These are phyloP conservation scores for Pelagophyceae sp. DNA, from an alignment of 352 stramenopile genomes.

Conservation along the genomic window DNA sequence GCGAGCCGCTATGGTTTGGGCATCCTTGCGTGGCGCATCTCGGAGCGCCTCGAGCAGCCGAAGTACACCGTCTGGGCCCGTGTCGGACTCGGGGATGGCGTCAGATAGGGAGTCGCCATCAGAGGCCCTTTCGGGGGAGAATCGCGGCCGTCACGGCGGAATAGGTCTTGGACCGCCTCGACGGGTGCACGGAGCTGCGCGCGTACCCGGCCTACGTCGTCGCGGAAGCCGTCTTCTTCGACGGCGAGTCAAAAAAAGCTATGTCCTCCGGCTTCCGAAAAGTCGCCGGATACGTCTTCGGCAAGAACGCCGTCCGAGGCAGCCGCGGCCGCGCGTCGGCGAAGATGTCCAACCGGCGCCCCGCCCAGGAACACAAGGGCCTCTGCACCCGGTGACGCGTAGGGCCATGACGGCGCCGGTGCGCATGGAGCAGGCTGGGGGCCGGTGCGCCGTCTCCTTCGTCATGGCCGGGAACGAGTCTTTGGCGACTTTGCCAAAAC, in stretches of 20 bases:
- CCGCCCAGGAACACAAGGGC: no score
- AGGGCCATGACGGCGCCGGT: constrained; percentile 46
- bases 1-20: constrained; percentile 33
- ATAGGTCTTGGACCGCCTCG: constrained; percentile 30
- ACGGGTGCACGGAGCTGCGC: constrained; percentile 37
- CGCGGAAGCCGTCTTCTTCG: constrained; percentile 36
- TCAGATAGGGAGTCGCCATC: no score
- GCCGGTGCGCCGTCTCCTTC: constrained; percentile 39
- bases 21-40: constrained; percentile 33
- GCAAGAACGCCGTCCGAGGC: constrained; percentile 29
- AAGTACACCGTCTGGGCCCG: no score
- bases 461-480: constrained; percentile 44
- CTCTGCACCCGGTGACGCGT: no score
- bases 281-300: constrained; percentile 46
- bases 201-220: constrained; percentile 44
- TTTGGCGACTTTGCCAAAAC: constrained; percentile 37
- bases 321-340: neutral
- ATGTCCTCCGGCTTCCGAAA: constrained; percentile 30
- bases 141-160: no score
- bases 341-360: no score
- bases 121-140: no score
- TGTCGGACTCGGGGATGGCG: no score
- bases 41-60: constrained; percentile 38
- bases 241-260: constrained; percentile 27
- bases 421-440: constrained; percentile 20